phyloP scores from a whole-genome alignment of 192 early-diverging fungal genomes.

The Spinellus fusiger region DNA sequence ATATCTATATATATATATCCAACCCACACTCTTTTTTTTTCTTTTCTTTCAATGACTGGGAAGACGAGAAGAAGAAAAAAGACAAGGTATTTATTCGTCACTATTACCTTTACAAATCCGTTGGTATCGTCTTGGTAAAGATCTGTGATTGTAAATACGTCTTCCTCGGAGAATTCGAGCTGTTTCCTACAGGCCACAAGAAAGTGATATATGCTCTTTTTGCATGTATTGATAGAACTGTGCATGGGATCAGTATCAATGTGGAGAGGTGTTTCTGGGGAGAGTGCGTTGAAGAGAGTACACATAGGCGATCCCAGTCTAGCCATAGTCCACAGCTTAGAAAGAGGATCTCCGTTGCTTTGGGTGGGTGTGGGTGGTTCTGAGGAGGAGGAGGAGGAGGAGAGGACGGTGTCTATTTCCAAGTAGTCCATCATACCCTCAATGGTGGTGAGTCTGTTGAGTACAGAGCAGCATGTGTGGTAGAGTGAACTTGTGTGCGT shows the following conservation, averaged over 20 bases:
- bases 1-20: background rate
- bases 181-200: slow-evolving; percentile 79
- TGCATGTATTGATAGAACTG: slow-evolving; percentile 62
- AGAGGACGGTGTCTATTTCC: slow-evolving; percentile 28
- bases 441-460: slow-evolving; percentile 64
- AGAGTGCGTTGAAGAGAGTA: slow-evolving; percentile 65
- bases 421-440: slow-evolving; percentile 64
- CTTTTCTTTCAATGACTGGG: too few relatives aligned
- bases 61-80: too few relatives aligned
- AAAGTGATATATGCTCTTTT: slow-evolving; percentile 84
- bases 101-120: slow-evolving; percentile 86
- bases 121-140: slow-evolving; percentile 94
- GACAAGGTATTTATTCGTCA: too few relatives aligned
- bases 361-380: slow-evolving; percentile 7
- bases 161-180: slow-evolving; percentile 64
- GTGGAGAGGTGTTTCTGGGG: slow-evolving; percentile 52
- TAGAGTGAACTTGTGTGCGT: slow-evolving; percentile 54
- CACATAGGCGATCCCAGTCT: slow-evolving; percentile 67
- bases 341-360: slow-evolving; percentile 48
- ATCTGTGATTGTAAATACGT: slow-evolving; percentile 81
- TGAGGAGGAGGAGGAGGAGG: background rate
- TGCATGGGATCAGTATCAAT: slow-evolving; percentile 37
- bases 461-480: slow-evolving; percentile 62
- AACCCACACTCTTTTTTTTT: too few relatives aligned
- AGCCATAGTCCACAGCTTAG: slow-evolving; percentile 66